Conservation (phyloP, 192 early-diverging fungal genomes). For the Borealophlyctis nickersoniae region DNA sequence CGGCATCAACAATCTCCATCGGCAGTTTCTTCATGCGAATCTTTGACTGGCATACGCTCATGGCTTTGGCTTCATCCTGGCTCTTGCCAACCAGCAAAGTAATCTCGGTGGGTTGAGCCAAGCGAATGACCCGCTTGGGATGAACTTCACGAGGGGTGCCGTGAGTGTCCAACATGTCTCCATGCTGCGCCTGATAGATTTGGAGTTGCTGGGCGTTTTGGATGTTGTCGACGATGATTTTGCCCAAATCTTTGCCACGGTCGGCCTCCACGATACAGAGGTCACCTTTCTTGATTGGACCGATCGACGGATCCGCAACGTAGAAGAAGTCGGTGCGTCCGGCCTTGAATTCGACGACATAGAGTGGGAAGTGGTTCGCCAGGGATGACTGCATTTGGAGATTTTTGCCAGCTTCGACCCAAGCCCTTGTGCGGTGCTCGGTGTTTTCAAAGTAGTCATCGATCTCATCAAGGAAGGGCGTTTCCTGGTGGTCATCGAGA, state of each 20-base stretch:
- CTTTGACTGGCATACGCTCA: constrained; percentile 82
- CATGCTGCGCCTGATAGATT: constrained; percentile 51
- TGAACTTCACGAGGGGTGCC: constrained; percentile 70
- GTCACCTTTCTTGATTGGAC: constrained; percentile 60
- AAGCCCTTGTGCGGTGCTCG: constrained; percentile 51
- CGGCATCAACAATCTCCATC: constrained; percentile 96
- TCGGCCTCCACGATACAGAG: constrained; percentile 87
- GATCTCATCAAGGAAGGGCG: constrained; percentile 45
- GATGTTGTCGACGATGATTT: constrained; percentile 74
- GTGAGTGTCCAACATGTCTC: constrained; percentile 46
- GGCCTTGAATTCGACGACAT: constrained; percentile 85
- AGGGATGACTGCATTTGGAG: constrained; percentile 44
- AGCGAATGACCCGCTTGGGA: constrained; percentile 85
- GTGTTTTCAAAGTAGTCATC: constrained; percentile 70
- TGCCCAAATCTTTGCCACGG: constrained; percentile 87
- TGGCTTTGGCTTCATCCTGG: constrained; percentile 87
- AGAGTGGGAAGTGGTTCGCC: constrained; percentile 52
- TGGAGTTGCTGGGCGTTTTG: constrained; percentile 45
- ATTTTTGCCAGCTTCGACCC: constrained; percentile 60
- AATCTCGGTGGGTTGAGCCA: constrained; percentile 78
- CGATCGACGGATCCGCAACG: constrained; percentile 47
- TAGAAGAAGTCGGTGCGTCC: constrained; percentile 83
- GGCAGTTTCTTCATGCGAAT: constrained; percentile 86
- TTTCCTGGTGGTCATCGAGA: constrained; percentile 30
- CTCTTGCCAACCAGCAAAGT: constrained; percentile 74